Base-by-base conservation (phyloP, 2,329 filamentous ascomycete species). In the Hypoxylon sp. region DNA sequence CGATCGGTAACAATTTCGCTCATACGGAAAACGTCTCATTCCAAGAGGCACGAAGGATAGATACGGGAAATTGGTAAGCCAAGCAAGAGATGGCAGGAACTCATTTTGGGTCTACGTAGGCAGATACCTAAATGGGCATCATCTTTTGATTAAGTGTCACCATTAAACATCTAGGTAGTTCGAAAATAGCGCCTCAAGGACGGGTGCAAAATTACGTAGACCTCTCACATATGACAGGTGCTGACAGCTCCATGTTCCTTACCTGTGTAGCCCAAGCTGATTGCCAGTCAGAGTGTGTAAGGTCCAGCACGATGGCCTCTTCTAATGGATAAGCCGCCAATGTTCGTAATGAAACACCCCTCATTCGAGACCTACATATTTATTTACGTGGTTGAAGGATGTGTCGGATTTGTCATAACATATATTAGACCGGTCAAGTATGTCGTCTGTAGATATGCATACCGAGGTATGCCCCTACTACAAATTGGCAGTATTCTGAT, bases 1-100 rank as follows among this genome's bases (percentile, higher is more conserved):
- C 56, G 56, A 37, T 37, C 48, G 33, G 57, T 58, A 46, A 25
- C 46, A 59, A 57, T 48, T 57, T 57, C 60, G 60, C 51, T 55
- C 51, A 50, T 63, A 49, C 42, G 51, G 25, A 63, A 30, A 31
- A 35, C 40, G 35, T 22, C 31, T 55, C 40, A 31, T 51, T 33
- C 30, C 42, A 46, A 53, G 53, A 48, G 14, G 51, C 48, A 58
- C 35, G 31, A 48, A 54, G 61, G 25, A 31, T 30, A 58, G 46
- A 53, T 37, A 54, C 11, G 33, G 14, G 11, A 40, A 25, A 50
- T 37, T 46, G 33, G 56, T 46, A 25, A 35, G 55, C 40, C 17
- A 57, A 35, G 14, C 42, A 57, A 50, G 27, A 31, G 22, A 20
- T 48, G 22, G 27, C 31, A 40, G 44, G 40, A 44, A 17, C 25